These are phyloP conservation scores for Aegilops sharonensis DNA, from an alignment of 176 grass and related monocot species.

Conservation along the genomic window DNA sequence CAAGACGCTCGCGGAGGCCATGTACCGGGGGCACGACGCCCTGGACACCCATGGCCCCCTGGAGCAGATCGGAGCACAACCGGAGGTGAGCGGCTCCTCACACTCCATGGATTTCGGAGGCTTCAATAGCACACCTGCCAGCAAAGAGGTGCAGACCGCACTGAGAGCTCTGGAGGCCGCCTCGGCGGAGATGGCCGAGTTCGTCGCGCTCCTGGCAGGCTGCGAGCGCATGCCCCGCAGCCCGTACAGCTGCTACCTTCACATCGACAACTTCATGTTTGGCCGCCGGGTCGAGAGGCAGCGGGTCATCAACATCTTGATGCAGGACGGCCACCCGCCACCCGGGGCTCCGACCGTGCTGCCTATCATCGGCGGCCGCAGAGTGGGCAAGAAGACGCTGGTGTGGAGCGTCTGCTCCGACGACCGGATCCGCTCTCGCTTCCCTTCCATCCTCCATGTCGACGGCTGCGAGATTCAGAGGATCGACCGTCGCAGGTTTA, in stretches of 20 bases:
- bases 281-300: conserved; percentile 24
- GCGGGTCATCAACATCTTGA: background rate
- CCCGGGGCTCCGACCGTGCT: background rate
- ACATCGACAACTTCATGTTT: conserved; percentile 36
- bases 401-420: background rate
- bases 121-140: too few relatives aligned
- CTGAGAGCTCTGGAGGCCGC: background rate
- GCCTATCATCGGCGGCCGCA: conserved; percentile 19
- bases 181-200: background rate
- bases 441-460: conserved; percentile 12
- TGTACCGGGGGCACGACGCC: background rate
- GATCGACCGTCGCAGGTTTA: background rate
- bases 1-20: background rate
- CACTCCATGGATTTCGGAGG: background rate
- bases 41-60: background rate
- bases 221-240: conserved; percentile 6
- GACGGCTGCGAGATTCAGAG: conserved; percentile 4
- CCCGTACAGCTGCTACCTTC: conserved; percentile 20
- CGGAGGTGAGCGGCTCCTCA: background rate
- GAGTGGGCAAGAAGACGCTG: conserved; percentile 29
- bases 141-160: background rate
- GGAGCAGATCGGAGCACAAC: background rate
- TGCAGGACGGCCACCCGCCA: background rate
- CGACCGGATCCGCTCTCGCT: conserved; percentile 12
- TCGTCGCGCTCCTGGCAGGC: background rate